These are phyloP conservation scores for Lepidium campestre DNA, from an alignment of 441 rosid species.

Conservation along the genomic window DNA sequence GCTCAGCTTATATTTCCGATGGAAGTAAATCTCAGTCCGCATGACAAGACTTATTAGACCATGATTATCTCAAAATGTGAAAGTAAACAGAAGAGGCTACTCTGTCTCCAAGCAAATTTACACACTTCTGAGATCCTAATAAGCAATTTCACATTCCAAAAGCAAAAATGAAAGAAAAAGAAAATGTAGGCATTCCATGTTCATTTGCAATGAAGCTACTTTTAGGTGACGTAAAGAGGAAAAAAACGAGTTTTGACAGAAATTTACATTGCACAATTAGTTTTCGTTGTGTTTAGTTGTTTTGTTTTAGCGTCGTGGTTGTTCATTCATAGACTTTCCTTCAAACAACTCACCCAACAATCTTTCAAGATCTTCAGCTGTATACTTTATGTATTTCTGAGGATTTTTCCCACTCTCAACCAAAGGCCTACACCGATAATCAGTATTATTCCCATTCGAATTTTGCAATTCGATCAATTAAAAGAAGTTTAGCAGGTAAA, in stretches of 20 bases:
- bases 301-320: conserved; percentile 51
- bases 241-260: neutral
- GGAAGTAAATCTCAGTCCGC: neutral
- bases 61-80: neutral
- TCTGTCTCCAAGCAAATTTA: conserved; percentile 7
- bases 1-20: neutral
- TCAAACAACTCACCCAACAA: conserved; percentile 93
- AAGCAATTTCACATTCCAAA: neutral
- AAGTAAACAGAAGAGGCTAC: neutral
- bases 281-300: neutral
- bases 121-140: neutral
- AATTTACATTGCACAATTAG: conserved; percentile 8
- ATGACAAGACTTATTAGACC: neutral
- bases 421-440: conserved; percentile 50
- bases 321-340: conserved; percentile 68
- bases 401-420: conserved; percentile 85
- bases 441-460: neutral
- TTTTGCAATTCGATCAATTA: neutral
- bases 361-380: conserved; percentile 84
- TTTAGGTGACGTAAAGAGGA: neutral
- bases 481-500: neutral
- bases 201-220: conserved; percentile 13
- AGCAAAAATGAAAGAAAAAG: neutral
- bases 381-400: conserved; percentile 74
- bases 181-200: conserved; percentile 4